These are phyloP conservation scores for Borealophlyctis nickersoniae DNA, from an alignment of 192 early-diverging fungal genomes.

Conservation along the genomic window DNA sequence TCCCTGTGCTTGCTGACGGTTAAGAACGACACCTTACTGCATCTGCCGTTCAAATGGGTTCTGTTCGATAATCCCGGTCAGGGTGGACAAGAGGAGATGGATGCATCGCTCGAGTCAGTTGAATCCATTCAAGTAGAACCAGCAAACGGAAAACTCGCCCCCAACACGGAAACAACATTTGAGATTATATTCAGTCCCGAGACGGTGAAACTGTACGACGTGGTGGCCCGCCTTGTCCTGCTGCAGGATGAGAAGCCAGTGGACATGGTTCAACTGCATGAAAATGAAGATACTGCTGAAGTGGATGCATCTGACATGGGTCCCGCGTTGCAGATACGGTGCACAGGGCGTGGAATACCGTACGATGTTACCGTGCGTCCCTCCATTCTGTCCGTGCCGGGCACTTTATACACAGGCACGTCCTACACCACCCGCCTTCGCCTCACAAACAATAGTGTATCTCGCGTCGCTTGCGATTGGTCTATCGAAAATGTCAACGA, in stretches of 20 bases:
- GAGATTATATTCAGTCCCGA: constrained; percentile 36
- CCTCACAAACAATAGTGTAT: constrained; percentile 41
- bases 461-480: constrained; percentile 33
- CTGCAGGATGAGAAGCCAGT: constrained; percentile 24
- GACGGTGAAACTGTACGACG: constrained; percentile 32
- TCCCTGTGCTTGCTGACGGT: constrained; percentile 31
- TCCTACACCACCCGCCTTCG: constrained; percentile 13
- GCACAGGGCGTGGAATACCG: constrained; percentile 26
- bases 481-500: constrained; percentile 26
- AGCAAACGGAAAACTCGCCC: constrained; percentile 26
- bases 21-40: constrained; percentile 32
- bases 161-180: constrained; percentile 33
- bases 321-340: constrained; percentile 28
- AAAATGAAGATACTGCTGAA: too few relatives aligned
- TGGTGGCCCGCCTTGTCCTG: constrained; percentile 30
- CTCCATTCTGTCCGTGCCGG: constrained; percentile 29
- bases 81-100: background rate
- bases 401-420: constrained; percentile 18
- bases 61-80: constrained; percentile 27
- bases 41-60: constrained; percentile 39
- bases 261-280: too few relatives aligned
- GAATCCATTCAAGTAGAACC: constrained; percentile 33
- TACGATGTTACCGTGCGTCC: constrained; percentile 26
- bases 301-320: background rate
- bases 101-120: background rate